These are phyloP conservation scores for Diaporthe aspalathi DNA, from an alignment of 2,329 filamentous ascomycete species.

Conservation along the genomic window DNA sequence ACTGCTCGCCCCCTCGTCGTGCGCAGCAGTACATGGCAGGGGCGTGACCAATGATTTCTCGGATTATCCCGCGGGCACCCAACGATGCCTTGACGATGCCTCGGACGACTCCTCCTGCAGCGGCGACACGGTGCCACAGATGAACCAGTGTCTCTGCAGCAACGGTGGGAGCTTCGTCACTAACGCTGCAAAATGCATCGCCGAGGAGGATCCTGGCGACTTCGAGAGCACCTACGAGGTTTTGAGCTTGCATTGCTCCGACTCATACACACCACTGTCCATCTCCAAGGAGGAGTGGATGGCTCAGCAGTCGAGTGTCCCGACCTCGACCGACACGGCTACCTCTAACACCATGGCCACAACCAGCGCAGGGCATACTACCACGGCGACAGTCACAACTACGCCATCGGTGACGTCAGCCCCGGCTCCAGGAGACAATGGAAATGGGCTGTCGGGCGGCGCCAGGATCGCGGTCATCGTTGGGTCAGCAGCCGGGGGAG, in stretches of 20 bases:
- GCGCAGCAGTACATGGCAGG: slow-evolving; percentile 43
- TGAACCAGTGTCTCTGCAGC: slow-evolving; percentile 63
- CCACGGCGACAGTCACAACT: slow-evolving; percentile 21
- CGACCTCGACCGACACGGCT: slow-evolving; percentile 40
- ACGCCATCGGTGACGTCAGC: slow-evolving; percentile 24
- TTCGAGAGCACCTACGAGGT: slow-evolving; percentile 56
- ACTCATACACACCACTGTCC: slow-evolving; percentile 56
- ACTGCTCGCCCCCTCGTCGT: slow-evolving; percentile 41
- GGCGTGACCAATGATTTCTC: slow-evolving; percentile 55
- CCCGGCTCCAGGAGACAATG: slow-evolving; percentile 7
- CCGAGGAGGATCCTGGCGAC: slow-evolving; percentile 49
- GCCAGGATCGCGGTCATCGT: slow-evolving; percentile 47
- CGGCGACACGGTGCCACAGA: slow-evolving; percentile 50
- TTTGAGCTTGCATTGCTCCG: slow-evolving; percentile 56
- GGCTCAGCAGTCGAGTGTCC: slow-evolving; percentile 44
- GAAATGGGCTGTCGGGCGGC: slow-evolving; percentile 42
- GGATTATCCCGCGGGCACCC: slow-evolving; percentile 55
- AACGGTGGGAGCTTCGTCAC: slow-evolving; percentile 63
- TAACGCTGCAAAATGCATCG: slow-evolving; percentile 59
- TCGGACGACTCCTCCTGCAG: slow-evolving; percentile 55
- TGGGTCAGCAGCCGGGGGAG: slow-evolving; percentile 42
- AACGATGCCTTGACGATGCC: slow-evolving; percentile 57
- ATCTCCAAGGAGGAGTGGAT: slow-evolving; percentile 57
- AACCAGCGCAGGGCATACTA: slow-evolving; percentile 35
- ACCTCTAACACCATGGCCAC: slow-evolving; percentile 40